Evolutionary conservation across 2,329 filamentous ascomycete species (phyloP).

Genomic region (Botrytis aclada): DNA sequence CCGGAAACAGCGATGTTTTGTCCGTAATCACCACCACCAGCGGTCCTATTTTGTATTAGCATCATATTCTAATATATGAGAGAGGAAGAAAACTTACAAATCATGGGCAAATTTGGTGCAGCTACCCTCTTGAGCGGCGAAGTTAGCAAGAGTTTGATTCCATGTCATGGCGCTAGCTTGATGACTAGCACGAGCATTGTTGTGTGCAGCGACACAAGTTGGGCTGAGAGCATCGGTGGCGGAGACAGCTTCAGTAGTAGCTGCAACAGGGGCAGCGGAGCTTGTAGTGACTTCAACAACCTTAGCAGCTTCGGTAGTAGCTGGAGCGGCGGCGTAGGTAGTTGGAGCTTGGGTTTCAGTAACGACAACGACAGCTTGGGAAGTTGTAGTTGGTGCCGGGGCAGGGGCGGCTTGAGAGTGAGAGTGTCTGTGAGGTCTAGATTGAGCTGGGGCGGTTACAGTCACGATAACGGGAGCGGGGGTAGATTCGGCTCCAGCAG

Average conservation of each 20-base stretch:
- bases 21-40: conserved; percentile 67
- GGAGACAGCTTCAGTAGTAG: conserved; percentile 18
- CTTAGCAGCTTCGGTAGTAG: not conserved
- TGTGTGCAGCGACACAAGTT: conserved; percentile 54
- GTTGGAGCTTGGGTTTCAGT: conserved; percentile 3
- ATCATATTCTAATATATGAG: not conserved
- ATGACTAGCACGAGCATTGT: conserved; percentile 82
- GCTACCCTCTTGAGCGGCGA: conserved; percentile 61
- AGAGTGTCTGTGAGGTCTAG: conserved; percentile 12
- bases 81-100: conserved; percentile 54
- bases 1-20: conserved; percentile 76
- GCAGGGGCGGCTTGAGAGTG: conserved; percentile 7
- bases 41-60: conserved; percentile 45
- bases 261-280: not conserved
- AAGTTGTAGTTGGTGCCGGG: conserved; percentile 13
- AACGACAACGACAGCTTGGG: conserved; percentile 7
- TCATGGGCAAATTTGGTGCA: conserved; percentile 73
- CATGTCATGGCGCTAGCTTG: conserved; percentile 63
- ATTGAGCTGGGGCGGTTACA: conserved; percentile 14
- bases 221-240: conserved; percentile 20
- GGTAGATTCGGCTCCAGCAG: conserved; percentile 6
- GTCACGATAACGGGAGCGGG: conserved; percentile 13
- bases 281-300: not conserved
- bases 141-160: conserved; percentile 60
- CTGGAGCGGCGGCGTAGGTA: conserved; percentile 1